Evolutionary conservation across 2,329 filamentous ascomycete species (phyloP).

Genomic region (Verticillium nonalfalfae): DNA sequence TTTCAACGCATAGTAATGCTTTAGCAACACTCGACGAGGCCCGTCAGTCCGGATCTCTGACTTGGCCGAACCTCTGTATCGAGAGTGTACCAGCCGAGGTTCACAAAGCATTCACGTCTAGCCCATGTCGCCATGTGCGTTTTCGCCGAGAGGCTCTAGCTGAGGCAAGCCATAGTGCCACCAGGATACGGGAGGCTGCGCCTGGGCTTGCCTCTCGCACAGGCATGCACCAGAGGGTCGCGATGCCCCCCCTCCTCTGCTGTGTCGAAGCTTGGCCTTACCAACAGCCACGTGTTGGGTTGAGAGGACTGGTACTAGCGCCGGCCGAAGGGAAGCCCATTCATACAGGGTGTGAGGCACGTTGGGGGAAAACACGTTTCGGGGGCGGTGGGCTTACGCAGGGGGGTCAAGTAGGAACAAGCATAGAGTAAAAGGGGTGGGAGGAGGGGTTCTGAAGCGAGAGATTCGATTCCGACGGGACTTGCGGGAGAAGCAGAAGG

Average conservation of each 20-base stretch:
- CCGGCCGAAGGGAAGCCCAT: slow-evolving; percentile 8
- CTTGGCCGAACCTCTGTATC: not conserved
- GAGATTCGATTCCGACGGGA: not conserved
- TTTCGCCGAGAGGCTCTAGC: slow-evolving; percentile 7
- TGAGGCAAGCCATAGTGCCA: slow-evolving; percentile 3
- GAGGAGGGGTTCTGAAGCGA: slow-evolving; percentile 1
- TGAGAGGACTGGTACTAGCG: slow-evolving; percentile 4
- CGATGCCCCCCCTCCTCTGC: not conserved
- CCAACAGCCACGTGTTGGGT: slow-evolving; percentile 9
- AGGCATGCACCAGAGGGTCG: not conserved
- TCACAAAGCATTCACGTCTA: not conserved
- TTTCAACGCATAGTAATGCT: not conserved
- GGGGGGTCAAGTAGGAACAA: not conserved
- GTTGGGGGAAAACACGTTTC: not conserved
- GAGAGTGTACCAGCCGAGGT: not conserved
- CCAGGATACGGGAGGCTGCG: not conserved
- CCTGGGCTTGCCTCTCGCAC: not conserved
- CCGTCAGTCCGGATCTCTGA: not conserved
- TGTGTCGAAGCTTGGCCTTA: slow-evolving; percentile 1
- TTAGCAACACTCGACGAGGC: not conserved
- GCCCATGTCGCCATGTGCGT: slow-evolving; percentile 7
- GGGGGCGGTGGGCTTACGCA: not conserved
- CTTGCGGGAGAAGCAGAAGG: not conserved
- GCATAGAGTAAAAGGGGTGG: not conserved
- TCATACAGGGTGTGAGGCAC: not conserved